Base-by-base conservation (phyloP, 2,329 filamentous ascomycete species). In the Xylaria sp. region DNA sequence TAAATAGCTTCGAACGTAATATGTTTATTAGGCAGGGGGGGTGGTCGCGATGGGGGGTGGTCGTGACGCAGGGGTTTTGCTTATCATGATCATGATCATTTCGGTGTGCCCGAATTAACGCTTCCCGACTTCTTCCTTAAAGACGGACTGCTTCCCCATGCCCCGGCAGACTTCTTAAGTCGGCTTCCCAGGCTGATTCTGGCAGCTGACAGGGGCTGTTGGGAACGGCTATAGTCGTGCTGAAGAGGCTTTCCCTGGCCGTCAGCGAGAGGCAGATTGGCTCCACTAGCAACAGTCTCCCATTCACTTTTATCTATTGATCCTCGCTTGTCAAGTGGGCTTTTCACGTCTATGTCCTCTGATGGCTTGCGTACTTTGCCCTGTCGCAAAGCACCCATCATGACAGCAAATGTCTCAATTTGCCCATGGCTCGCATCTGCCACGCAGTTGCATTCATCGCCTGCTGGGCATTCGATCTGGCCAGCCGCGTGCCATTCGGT, bases 371-470 rank as follows among this genome's bases (percentile, higher is more conserved):
- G 72, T 5, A 68, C 51, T 59, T 78, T 75, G 42, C 77, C 73
- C 64, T 82, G 78, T 21, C 77, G 67, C 50, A 73, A 56, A 12
- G 79, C 78, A 0, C 79, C 81, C 72, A 81, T 79, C 74, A 86
- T 79, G 2, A 84, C 85, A 0, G 83, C 82, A 84, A 87, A 88
- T 19, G 84, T 86, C 72, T 89, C 87, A 8, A 89, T 82, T 42
- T 86, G 79, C 0, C 85, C 86, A 49, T 78, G 80, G 60, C 78
- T 79, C 1, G 87, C 86, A 65, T 88, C 83, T 14, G 83, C 79
- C 0, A 83, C 79, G 68, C 87, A 90, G 61, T 84, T 79, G 70
- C 87, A 90, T 71, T 89, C 87, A 69, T 89, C 87, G 1, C 87
- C 87, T 0, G 85, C 87, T 0, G 87, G 85, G 59, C 87, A 90